Base-by-base conservation (phyloP, 1,284 basidiomycete species). In the Albatrellus sp. region DNA sequence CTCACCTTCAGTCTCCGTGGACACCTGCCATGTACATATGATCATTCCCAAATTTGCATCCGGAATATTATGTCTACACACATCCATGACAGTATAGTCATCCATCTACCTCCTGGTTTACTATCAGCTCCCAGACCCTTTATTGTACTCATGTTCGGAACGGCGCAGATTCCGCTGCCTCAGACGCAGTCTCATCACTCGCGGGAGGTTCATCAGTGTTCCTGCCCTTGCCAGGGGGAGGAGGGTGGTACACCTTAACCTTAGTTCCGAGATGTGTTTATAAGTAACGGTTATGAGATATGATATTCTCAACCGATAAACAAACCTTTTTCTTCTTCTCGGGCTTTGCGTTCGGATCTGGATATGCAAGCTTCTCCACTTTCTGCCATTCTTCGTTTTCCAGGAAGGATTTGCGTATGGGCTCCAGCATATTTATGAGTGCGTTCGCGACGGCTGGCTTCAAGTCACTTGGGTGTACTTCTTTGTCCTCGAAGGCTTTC, bases 391-490 rank as follows among this genome's bases (percentile, higher is more conserved):
- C 89, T 52, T 81, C 73, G 54, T 79, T 78, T 46, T 66, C 74
- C 53, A 82, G 75, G 55, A 89, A 96, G 42, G 77, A 72, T 52
- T 77, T 73, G 52, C 85, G 76, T 42, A 99, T 83, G 0, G 94
- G 94, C 28, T 76, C 78, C 33, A 98, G 66, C 28, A 99, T 64
- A n/a, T 67, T 67, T 53, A 75, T 73, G 55, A 98, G 81, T 5
- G 82, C 84, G 28, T 79, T 77, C n/a, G 77, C 71, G 6, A 97
- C 89, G 1, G 79, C 77, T 7, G 64, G 64, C 69, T 98, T 99
- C 54, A 99, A 66, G 61, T 98, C 96, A 28, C 80, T 82, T 1
- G 94, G 96, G 61, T 97, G 91, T 5, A 98, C 55, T 49, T 76
- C 74, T 63, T 82, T 85, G 46, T 69, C 72, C 28, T 66, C 76